These are phyloP conservation scores for Solanum chiquidenum DNA, from an alignment of 257 asterid genomes.

Conservation along the genomic window DNA sequence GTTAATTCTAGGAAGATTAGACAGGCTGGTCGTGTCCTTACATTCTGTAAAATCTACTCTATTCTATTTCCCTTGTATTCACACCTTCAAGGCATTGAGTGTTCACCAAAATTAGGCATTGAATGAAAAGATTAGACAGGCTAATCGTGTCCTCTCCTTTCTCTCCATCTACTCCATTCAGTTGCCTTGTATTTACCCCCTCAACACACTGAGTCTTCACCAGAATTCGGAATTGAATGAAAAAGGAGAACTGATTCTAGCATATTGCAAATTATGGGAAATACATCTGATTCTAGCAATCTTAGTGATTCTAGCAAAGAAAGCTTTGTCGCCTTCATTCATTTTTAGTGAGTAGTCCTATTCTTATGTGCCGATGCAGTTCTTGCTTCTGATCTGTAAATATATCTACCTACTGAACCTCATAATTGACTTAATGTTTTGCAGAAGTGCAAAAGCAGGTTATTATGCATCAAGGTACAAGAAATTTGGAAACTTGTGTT, in stretches of 20 bases:
- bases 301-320: background rate
- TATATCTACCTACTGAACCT: background rate
- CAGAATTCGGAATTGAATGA: background rate
- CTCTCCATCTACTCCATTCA: background rate
- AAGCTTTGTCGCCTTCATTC: background rate
- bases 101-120: background rate
- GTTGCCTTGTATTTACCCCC: background rate
- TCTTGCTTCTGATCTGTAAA: background rate
- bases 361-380: background rate
- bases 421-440: background rate
- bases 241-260: background rate
- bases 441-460: constrained; percentile 95
- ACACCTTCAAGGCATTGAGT: background rate
- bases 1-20: background rate
- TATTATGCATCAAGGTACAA: constrained; percentile 79
- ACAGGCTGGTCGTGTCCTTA: background rate
- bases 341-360: background rate
- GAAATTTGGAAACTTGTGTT: constrained; percentile 77
- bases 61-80: background rate
- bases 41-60: background rate
- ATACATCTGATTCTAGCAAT: background rate
- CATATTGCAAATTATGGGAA: background rate
- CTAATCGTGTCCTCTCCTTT: background rate
- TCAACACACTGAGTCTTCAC: background rate
- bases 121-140: background rate